Conservation (phyloP, 1,284 basidiomycete genomes). For the Cryptococcus sp. region DNA sequence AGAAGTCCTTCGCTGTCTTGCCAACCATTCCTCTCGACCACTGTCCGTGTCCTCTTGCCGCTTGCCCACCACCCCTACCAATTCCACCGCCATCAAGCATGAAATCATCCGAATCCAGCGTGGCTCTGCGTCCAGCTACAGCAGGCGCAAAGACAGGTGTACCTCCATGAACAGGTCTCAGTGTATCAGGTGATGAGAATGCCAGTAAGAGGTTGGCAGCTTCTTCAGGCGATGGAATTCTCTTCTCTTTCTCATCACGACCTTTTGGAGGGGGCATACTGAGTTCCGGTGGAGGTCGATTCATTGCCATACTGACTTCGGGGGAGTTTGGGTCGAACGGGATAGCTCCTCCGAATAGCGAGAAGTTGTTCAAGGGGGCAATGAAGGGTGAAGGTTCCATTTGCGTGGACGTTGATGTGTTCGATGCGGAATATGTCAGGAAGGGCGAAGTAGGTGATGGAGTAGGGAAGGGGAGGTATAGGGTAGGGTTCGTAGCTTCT, state of each 20-base stretch:
- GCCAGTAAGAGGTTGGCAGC: slow-evolving; percentile 43
- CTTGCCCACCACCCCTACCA: neutral
- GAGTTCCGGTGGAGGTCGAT: slow-evolving; percentile 11
- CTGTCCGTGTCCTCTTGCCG: neutral
- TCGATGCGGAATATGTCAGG: slow-evolving; percentile 21
- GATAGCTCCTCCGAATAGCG: slow-evolving; percentile 37
- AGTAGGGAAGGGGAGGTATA: slow-evolving; percentile 46
- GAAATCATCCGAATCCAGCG: slow-evolving; percentile 39
- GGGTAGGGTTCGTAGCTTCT: slow-evolving; percentile 29
- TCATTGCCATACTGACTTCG: neutral
- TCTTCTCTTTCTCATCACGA: neutral
- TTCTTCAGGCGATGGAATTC: slow-evolving; percentile 21
- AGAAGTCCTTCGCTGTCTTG: slow-evolving; percentile 43
- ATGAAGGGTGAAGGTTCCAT: slow-evolving; percentile 41
- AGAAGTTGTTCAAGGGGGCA: slow-evolving; percentile 36
- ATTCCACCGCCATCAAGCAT: slow-evolving; percentile 27
- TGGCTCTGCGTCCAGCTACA: slow-evolving; percentile 3
- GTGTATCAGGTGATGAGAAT: slow-evolving; percentile 39
- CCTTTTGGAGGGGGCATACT: slow-evolving; percentile 2
- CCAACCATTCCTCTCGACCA: slow-evolving; percentile 15
- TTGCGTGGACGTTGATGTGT: slow-evolving; percentile 12
- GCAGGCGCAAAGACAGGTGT: neutral
- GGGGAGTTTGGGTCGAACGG: slow-evolving; percentile 18
- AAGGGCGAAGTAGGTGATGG: slow-evolving; percentile 45
- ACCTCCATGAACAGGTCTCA: slow-evolving; percentile 19